phyloP scores from a whole-genome alignment of 768 basidiomycete genomes.

The Dioszegia crocea region DNA sequence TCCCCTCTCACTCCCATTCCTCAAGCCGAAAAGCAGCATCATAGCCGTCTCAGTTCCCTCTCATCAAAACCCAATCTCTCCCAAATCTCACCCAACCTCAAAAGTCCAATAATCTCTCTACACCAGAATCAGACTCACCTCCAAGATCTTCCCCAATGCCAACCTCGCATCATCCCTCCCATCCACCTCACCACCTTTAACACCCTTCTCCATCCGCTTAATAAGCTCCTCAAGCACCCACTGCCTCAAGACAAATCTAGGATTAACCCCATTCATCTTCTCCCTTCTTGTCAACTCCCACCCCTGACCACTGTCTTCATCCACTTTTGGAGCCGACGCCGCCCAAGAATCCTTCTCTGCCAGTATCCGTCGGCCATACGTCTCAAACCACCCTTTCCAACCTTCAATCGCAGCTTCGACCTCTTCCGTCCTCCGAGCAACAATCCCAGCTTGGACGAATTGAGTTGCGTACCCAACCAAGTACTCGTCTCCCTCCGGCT shows the following conservation, averaged over 20 bases:
- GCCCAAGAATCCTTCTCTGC: slow-evolving; percentile 52
- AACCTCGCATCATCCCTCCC: slow-evolving; percentile 61
- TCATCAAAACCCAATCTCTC: too few species aligned
- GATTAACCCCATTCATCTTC: slow-evolving; percentile 63
- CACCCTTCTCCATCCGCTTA: slow-evolving; percentile 58
- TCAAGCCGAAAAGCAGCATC: too few species aligned
- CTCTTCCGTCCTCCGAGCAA: slow-evolving; percentile 38
- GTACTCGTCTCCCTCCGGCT: slow-evolving; percentile 43
- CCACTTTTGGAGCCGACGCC: too few species aligned
- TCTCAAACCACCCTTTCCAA: slow-evolving; percentile 63
- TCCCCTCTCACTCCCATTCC: too few species aligned
- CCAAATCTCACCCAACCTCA: too few species aligned
- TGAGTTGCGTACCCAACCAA: slow-evolving; percentile 40
- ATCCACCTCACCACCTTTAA: slow-evolving; percentile 10
- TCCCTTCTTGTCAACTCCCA: slow-evolving; percentile 28
- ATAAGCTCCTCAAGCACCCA: slow-evolving; percentile 97
- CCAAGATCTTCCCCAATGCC: slow-evolving; percentile 72
- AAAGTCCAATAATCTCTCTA: too few species aligned
- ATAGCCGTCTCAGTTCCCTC: too few species aligned
- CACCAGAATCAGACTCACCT: too few species aligned
- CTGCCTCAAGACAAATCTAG: slow-evolving; percentile 86
- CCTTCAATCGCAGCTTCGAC: slow-evolving; percentile 54
- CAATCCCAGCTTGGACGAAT: slow-evolving; percentile 52
- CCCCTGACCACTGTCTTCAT: too few species aligned
- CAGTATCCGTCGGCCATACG: slow-evolving; percentile 61